Conservation (phyloP, 768 basidiomycete species). For the Boletus reticulatus region DNA sequence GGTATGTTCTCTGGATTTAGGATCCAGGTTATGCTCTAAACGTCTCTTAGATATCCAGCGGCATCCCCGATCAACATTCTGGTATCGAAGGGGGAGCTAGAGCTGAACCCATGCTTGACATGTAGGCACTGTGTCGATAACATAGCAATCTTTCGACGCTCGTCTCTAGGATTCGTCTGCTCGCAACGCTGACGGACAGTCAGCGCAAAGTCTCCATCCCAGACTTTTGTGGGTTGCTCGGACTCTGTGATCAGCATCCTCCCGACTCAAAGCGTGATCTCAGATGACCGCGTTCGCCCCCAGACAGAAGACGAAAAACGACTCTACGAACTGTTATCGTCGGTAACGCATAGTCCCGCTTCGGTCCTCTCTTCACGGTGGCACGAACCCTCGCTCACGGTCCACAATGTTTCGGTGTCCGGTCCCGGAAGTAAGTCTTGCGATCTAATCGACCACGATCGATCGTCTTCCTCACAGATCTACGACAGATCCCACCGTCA, state of each 20-base stretch:
- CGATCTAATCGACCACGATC: neutral
- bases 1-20: conserved; percentile 36
- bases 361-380: conserved; percentile 74
- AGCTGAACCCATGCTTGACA: conserved; percentile 90
- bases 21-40: neutral
- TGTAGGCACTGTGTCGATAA: conserved; percentile 44
- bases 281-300: conserved; percentile 76
- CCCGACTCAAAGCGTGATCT: neutral
- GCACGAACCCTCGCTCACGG: conserved; percentile 87
- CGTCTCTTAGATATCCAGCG: conserved; percentile 57
- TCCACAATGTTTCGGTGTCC: conserved; percentile 82
- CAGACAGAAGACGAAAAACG: conserved; percentile 64
- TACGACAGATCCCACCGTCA: conserved; percentile 74
- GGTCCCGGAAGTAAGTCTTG: conserved; percentile 67
- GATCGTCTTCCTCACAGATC: neutral
- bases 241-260: neutral
- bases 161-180: conserved; percentile 63
- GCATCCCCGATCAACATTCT: conserved; percentile 82
- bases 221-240: conserved; percentile 67
- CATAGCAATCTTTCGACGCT: neutral
- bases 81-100: conserved; percentile 91
- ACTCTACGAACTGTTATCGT: conserved; percentile 66
- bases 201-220: conserved; percentile 66
- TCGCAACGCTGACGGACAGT: conserved; percentile 65
- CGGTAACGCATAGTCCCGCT: conserved; percentile 64